Evolutionary conservation across 2,329 filamentous ascomycete genomes (phyloP).

Genomic region (Aureobasidium sp.): DNA sequence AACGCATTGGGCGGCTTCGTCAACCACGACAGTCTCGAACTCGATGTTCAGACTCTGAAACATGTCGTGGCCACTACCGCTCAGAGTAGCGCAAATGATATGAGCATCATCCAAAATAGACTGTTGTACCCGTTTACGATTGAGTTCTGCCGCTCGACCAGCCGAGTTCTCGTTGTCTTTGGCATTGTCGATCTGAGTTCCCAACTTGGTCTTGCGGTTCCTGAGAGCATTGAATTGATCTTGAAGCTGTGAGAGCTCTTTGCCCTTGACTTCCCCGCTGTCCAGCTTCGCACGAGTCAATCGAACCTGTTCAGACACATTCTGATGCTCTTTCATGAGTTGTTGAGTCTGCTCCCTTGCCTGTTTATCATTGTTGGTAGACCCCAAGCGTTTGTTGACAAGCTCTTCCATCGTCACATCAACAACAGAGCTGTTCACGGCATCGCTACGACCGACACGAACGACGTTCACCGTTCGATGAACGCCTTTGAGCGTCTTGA

Average conservation of each 20-base stretch:
- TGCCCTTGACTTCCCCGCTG: conserved; percentile 41
- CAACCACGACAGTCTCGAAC: conserved; percentile 97
- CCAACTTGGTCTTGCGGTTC: conserved; percentile 67
- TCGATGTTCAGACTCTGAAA: conserved; percentile 91
- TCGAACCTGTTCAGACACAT: conserved; percentile 57
- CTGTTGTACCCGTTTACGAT: conserved; percentile 76
- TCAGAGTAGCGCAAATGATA: conserved; percentile 90
- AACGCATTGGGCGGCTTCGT: conserved; percentile 96
- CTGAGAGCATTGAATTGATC: conserved; percentile 73
- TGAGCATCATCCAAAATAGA: conserved; percentile 85
- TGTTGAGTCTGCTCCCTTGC: conserved; percentile 49
- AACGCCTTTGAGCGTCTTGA: conserved; percentile 69
- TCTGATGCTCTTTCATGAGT: conserved; percentile 63
- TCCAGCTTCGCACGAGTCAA: conserved; percentile 64
- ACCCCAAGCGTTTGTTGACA: conserved; percentile 64
- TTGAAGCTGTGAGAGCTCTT: conserved; percentile 58
- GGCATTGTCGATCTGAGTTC: conserved; percentile 75
- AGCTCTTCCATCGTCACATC: conserved; percentile 93
- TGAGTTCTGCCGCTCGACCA: conserved; percentile 78
- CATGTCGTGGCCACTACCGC: conserved; percentile 94
- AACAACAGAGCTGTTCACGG: conserved; percentile 79
- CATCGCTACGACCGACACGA: conserved; percentile 82
- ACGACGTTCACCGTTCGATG: conserved; percentile 76
- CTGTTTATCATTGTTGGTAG: conserved; percentile 31
- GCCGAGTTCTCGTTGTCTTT: conserved; percentile 79